Percentiles rank a stretch among this genome's conserved stretches.
Conservation (phyloP, 2,329 filamentous ascomycete species). For the Cladosporium sp. region DNA sequence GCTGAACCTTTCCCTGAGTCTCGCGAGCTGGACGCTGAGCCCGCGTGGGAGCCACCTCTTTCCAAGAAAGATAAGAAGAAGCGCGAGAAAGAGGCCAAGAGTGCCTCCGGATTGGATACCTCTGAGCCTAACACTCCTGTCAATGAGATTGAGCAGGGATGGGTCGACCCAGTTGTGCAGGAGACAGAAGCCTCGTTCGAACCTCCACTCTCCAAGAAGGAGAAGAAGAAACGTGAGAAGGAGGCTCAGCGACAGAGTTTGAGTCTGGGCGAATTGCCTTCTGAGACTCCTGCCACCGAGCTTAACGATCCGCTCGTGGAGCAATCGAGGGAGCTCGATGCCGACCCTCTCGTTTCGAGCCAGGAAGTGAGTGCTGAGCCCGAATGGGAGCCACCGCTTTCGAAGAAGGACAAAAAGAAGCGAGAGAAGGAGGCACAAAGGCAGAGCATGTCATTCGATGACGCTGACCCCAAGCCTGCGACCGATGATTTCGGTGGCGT, state of each 20-base stretch:
- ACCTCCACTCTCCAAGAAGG: slow-evolving; percentile 31
- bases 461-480: not conserved
- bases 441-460: slow-evolving; percentile 10
- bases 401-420: slow-evolving; percentile 39
- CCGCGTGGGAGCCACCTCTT: slow-evolving; percentile 29
- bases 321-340: not conserved
- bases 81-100: slow-evolving; percentile 17
- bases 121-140: not conserved
- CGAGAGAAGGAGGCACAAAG: slow-evolving; percentile 40
- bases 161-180: not conserved
- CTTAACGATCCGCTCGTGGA: not conserved
- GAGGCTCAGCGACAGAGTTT: slow-evolving; percentile 10
- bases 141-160: not conserved
- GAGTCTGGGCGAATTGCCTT: not conserved
- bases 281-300: not conserved
- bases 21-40: slow-evolving; percentile 6
- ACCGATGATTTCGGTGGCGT: not conserved
- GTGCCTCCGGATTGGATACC: slow-evolving; percentile 6
- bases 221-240: slow-evolving; percentile 35
- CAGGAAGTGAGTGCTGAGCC: slow-evolving; percentile 20
- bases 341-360: not conserved
- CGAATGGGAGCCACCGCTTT: slow-evolving; percentile 31
- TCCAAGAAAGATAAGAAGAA: slow-evolving; percentile 38
- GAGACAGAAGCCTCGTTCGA: slow-evolving; percentile 22
- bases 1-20: slow-evolving; percentile 12